phyloP scores from a whole-genome alignment of 352 stramenopile genomes.

The Phytopythium delawarense region DNA sequence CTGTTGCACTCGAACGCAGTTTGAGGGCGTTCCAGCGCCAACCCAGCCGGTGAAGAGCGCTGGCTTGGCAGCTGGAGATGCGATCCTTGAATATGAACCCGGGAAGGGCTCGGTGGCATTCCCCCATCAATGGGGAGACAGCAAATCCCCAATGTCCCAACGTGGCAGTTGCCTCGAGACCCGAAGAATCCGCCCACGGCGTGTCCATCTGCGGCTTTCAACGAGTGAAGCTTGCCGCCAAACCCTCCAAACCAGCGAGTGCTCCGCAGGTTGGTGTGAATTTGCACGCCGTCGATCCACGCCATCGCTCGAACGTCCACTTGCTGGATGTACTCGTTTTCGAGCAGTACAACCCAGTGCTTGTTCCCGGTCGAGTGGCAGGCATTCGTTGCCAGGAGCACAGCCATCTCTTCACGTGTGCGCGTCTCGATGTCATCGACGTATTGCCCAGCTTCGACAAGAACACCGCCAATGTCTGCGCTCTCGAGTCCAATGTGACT shows the following conservation, averaged over 20 bases:
- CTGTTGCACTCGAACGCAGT: conserved; percentile 16
- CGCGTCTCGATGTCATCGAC: conserved; percentile 39
- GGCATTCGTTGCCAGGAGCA: conserved; percentile 17
- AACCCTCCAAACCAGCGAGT: conserved; percentile 62
- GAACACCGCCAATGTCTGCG: conserved; percentile 39
- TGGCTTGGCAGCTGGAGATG: not conserved
- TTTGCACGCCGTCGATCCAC: conserved; percentile 62
- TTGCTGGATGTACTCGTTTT: conserved; percentile 41
- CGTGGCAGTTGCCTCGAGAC: conserved; percentile 33
- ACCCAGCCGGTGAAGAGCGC: conserved; percentile 17
- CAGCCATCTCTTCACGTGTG: conserved; percentile 31
- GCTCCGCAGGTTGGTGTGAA: conserved; percentile 55
- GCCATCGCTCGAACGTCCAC: conserved; percentile 53
- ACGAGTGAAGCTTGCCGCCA: conserved; percentile 36
- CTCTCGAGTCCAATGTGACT: not conserved
- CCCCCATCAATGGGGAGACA: conserved; percentile 16
- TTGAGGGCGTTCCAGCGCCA: conserved; percentile 25
- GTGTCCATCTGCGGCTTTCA: conserved; percentile 35
- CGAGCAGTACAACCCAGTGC: conserved; percentile 41
- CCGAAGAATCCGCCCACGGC: conserved; percentile 55
- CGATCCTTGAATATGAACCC: not conserved
- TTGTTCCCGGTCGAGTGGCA: conserved; percentile 21
- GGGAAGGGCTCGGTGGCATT: not conserved
- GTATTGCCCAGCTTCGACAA: conserved; percentile 34
- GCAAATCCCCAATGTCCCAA: conserved; percentile 42